Conservation (phyloP, 441 rosid genomes). For the Manihot esculenta region DNA sequence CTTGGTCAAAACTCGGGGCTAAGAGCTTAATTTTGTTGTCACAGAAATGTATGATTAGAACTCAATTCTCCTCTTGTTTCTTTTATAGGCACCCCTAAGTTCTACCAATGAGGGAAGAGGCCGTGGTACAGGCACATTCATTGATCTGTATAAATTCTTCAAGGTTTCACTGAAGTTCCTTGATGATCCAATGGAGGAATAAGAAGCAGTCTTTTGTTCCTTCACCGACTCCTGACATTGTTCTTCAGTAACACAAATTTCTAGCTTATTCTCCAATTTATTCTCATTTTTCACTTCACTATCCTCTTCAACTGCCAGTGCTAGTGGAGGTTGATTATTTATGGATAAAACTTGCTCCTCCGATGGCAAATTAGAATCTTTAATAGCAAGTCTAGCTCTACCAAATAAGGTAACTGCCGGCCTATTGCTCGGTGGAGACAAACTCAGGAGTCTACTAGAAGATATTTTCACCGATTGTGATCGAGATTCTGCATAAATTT, state of each 20-base stretch:
- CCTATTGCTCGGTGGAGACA: conserved; percentile 48
- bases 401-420: conserved; percentile 66
- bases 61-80: conserved; percentile 35
- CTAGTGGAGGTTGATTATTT: conserved; percentile 27
- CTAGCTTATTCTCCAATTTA: conserved; percentile 15
- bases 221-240: conserved; percentile 16
- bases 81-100: conserved; percentile 52
- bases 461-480: conserved; percentile 26
- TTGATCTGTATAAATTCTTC: conserved; percentile 62
- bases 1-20: too few relatives aligned
- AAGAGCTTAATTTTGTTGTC: background rate
- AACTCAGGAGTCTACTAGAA: conserved; percentile 22
- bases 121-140: conserved; percentile 70
- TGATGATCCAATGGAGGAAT: conserved; percentile 30
- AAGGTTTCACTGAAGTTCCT: conserved; percentile 45
- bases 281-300: conserved; percentile 17
- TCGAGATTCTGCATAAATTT: conserved; percentile 28
- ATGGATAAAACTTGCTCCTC: conserved; percentile 17
- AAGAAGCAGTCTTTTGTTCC: conserved; percentile 20
- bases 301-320: conserved; percentile 13
- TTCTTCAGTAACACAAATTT: conserved; percentile 20
- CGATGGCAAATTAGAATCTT: conserved; percentile 28
- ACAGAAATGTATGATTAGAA: conserved; percentile 12
- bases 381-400: conserved; percentile 51
- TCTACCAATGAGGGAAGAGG: conserved; percentile 77